Conservation (phyloP, 345 rosid species). For the Sisymbrium altissimum region DNA sequence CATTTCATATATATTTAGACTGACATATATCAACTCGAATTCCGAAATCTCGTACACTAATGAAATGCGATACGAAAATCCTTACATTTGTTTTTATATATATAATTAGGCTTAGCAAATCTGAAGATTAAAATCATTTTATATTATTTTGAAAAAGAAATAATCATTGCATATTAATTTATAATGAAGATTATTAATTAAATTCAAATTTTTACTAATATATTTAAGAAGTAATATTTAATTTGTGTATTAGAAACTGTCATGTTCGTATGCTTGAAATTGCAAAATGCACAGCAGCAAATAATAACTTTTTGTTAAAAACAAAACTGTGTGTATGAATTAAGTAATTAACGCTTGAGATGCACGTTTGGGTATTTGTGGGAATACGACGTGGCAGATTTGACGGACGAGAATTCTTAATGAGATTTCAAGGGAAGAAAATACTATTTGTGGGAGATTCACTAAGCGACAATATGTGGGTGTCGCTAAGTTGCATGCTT, state of each 20-base stretch:
- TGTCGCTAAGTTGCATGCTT: conserved; percentile 71
- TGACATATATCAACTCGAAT: neutral
- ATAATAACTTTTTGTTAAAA: too few species aligned
- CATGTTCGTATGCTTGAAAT: neutral
- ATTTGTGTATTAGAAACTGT: neutral
- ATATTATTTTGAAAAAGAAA: too few species aligned
- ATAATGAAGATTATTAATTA: neutral
- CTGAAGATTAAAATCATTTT: neutral
- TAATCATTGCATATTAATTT: neutral
- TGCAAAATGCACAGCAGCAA: neutral
- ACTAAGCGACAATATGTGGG: conserved; percentile 75
- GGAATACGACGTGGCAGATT: conserved; percentile 45
- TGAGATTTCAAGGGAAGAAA: conserved; percentile 56
- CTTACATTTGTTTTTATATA: neutral
- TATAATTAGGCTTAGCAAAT: neutral
- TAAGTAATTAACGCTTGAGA: neutral
- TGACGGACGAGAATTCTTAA: conserved; percentile 43
- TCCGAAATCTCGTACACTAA: neutral
- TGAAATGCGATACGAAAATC: too few species aligned
- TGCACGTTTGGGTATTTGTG: neutral
- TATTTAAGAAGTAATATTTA: neutral
- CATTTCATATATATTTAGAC: neutral
- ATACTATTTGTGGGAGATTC: conserved; percentile 83
- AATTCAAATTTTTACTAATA: neutral
- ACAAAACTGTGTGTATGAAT: neutral